Conservation (phyloP, 352 stramenopile genomes). For the Globisporangium paroecandrum region DNA sequence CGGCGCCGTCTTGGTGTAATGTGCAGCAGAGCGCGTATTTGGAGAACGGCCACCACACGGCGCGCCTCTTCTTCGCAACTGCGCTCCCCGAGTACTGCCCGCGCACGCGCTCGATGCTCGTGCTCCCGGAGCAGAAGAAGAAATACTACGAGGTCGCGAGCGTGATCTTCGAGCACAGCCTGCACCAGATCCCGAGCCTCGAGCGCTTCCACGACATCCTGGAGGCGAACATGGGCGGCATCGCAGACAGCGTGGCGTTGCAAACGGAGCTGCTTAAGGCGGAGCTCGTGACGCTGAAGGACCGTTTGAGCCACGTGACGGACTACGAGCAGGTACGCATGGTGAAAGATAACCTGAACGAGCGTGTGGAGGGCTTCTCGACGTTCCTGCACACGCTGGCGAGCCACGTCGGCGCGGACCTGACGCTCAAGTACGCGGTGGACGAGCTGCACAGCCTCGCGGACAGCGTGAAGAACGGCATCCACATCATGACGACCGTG, state of each 20-base stretch:
- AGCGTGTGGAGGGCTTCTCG: constrained; percentile 67
- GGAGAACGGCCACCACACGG: constrained; percentile 43
- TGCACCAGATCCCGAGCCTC: constrained; percentile 81
- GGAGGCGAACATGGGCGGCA: constrained; percentile 65
- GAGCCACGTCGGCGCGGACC: constrained; percentile 66
- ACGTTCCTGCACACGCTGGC: constrained; percentile 65
- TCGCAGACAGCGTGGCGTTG: constrained; percentile 57
- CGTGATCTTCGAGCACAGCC: constrained; percentile 78
- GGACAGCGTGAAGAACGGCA: constrained; percentile 75
- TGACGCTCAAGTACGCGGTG: constrained; percentile 73
- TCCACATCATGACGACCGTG: constrained; percentile 65
- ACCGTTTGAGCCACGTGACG: constrained; percentile 43
- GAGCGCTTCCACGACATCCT: constrained; percentile 75
- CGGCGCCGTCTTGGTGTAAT: constrained; percentile 31
- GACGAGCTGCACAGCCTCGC: constrained; percentile 70
- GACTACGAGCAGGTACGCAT: constrained; percentile 52
- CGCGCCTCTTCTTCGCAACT: constrained; percentile 39
- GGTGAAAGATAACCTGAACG: constrained; percentile 52
- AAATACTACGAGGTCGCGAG: constrained; percentile 77
- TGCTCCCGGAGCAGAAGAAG: constrained; percentile 22
- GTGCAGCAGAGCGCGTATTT: constrained; percentile 35
- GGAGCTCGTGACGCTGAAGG: constrained; percentile 57
- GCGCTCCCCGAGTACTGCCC: constrained; percentile 42
- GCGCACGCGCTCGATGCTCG: constrained; percentile 20
- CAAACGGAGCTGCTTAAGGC: constrained; percentile 66